Percentiles rank a stretch among this genome's conserved stretches.
These are phyloP conservation scores for Alternaria gaisen DNA, from an alignment of 2,329 filamentous ascomycete species.

Conservation along the genomic window DNA sequence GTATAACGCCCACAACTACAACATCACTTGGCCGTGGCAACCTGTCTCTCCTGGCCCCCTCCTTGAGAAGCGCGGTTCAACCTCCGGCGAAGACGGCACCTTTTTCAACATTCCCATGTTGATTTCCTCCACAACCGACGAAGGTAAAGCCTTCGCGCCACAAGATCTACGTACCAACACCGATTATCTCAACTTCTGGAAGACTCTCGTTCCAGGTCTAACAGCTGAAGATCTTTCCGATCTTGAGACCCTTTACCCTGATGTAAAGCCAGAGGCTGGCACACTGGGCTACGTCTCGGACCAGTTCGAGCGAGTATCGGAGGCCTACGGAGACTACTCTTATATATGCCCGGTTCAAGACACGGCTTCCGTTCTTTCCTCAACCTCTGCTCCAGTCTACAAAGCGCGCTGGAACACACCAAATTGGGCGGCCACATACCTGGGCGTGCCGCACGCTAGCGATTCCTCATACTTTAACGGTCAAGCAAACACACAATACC, in stretches of 20 bases:
- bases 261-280: constrained; percentile 19
- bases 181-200: constrained; percentile 47
- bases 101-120: constrained; percentile 47
- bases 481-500: constrained; percentile 34
- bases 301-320: constrained; percentile 57
- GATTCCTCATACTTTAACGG: constrained; percentile 47
- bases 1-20: constrained; percentile 51
- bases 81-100: constrained; percentile 44
- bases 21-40: constrained; percentile 61
- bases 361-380: constrained; percentile 36
- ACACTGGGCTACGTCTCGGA: constrained; percentile 51
- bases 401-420: constrained; percentile 51
- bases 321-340: constrained; percentile 51
- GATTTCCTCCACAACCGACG: constrained; percentile 50
- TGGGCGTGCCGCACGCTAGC: constrained; percentile 46
- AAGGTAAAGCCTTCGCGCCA: constrained; percentile 44
- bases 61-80: constrained; percentile 58
- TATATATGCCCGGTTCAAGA: constrained; percentile 51
- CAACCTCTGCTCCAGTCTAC: constrained; percentile 38
- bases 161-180: constrained; percentile 47
- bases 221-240: constrained; percentile 40
- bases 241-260: constrained; percentile 43
- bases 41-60: constrained; percentile 58
- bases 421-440: constrained; percentile 34
- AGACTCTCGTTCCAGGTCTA: constrained; percentile 42